Base-by-base conservation (phyloP, 352 stramenopile species). In the Pythium apleroticum region DNA sequence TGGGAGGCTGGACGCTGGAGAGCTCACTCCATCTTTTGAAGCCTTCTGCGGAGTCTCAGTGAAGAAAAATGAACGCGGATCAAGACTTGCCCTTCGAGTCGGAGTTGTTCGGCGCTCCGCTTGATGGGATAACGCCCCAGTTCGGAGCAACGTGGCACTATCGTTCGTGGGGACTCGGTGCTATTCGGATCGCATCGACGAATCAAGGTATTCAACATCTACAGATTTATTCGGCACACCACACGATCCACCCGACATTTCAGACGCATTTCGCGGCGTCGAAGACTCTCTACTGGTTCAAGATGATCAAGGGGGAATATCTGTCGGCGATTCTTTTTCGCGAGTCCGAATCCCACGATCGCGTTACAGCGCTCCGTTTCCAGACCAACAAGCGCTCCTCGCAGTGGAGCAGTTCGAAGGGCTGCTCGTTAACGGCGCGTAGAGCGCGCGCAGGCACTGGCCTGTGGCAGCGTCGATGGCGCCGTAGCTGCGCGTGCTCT, bases 401-500 rank as follows among this genome's bases (percentile, higher is more conserved):
- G 12, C n/a, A 33, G n/a, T 63, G 57, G 20, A 86, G 1, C 22
- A 88, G 75, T 53, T 81, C 75, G 58, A 78, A 79, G 68, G 92
- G 74, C 35, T 82, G 72, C 49, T 81, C 71, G 61, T 95, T 93
- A 77, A 87, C 3, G 83, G 83, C 33, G 71, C 74, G 57, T 91
- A 95, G 62, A 95, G 90, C 24, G 60, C 76, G 17, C 69, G 66
- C 57, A 93, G 69, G 27, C 69, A 65, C 19, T 65, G 65, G 19
- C 60, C 57, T 8, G 74, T 75, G 9, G 24, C 71, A 0, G 67
- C 49, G 31, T 74, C 65, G 22, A 91, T 74, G 12, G 73, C 71
- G 7, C 75, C 63, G 60, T 93, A 92, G 37, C 52, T 58, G 43
- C 86, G 76, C 41, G 77, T 83, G 66, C 93, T 96, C 65, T 92